Evolutionary conservation across 306 rosid genomes (phyloP).

Genomic region (Fagus crenata): DNA sequence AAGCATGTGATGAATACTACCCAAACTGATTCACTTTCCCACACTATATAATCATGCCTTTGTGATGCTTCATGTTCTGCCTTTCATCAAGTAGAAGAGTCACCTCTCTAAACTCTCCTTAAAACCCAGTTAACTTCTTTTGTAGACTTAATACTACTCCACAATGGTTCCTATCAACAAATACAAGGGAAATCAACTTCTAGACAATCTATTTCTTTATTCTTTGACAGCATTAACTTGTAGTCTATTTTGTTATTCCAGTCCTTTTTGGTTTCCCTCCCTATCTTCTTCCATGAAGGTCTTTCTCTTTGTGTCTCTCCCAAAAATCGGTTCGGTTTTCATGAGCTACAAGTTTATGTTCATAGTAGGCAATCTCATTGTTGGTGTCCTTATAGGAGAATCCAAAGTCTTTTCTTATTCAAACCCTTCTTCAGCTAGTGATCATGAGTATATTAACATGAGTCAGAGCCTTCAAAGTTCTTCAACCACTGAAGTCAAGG

Average conservation of each 20-base stretch:
- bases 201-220: slow-evolving; percentile 27
- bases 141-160: not conserved
- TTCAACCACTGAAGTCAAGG: slow-evolving; percentile 23
- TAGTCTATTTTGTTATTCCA: slow-evolving; percentile 25
- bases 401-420: slow-evolving; percentile 49
- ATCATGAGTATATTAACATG: slow-evolving; percentile 43
- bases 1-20: slow-evolving; percentile 31
- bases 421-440: slow-evolving; percentile 31
- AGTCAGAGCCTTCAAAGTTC: slow-evolving; percentile 23
- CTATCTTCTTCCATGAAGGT: slow-evolving; percentile 30
- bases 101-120: slow-evolving; percentile 9
- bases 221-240: slow-evolving; percentile 25
- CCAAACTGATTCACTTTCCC: slow-evolving; percentile 24
- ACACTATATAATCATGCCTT: slow-evolving; percentile 30
- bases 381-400: slow-evolving; percentile 46
- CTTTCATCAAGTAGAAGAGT: not conserved
- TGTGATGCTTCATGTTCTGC: slow-evolving; percentile 30
- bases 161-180: slow-evolving; percentile 42
- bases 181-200: slow-evolving; percentile 20
- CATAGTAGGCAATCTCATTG: slow-evolving; percentile 49
- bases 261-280: slow-evolving; percentile 39
- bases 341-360: slow-evolving; percentile 46
- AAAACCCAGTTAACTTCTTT: not conserved
- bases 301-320: slow-evolving; percentile 23
- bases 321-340: slow-evolving; percentile 22